Evolutionary conservation across 345 rosid genomes (phyloP).

Genomic region (Chamaenerion angustifolium): DNA sequence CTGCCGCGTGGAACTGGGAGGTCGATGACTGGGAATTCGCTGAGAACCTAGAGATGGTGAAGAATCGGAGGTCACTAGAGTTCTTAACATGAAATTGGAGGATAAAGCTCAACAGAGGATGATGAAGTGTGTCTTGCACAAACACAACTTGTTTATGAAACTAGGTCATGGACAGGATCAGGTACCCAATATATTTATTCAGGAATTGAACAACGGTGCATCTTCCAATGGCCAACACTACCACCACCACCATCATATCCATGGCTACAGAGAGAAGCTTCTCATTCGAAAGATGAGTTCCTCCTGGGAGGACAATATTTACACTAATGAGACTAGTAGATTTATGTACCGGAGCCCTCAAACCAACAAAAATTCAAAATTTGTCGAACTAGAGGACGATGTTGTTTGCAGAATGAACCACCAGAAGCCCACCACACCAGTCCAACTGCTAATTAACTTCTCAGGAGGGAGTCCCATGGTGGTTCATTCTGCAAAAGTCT

Average conservation of each 20-base stretch:
- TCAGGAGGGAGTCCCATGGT: conserved; percentile 45
- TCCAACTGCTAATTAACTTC: conserved; percentile 65
- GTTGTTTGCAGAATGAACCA: conserved; percentile 26
- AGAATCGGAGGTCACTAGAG: conserved; percentile 33
- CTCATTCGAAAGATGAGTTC: conserved; percentile 63
- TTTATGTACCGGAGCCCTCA: conserved; percentile 25
- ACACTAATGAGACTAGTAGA: conserved; percentile 27
- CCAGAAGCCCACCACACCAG: conserved; percentile 10
- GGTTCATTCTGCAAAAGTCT: too few species aligned
- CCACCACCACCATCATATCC: background rate
- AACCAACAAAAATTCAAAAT: conserved; percentile 32
- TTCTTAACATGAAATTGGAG: conserved; percentile 25
- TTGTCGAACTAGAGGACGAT: conserved; percentile 36
- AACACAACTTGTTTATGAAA: conserved; percentile 5
- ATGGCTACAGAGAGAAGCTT: conserved; percentile 69
- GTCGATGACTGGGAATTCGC: too few species aligned
- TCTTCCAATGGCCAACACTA: too few species aligned
- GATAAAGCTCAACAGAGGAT: conserved; percentile 51
- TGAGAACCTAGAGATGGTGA: conserved; percentile 79
- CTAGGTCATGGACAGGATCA: conserved; percentile 10
- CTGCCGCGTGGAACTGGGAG: too few species aligned
- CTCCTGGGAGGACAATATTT: conserved; percentile 26
- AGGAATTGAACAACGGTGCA: conserved; percentile 35
- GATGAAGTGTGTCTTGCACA: conserved; percentile 83
- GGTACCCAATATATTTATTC: conserved; percentile 61